phyloP scores from a whole-genome alignment of 2,329 filamentous ascomycete species.

The Dichotomopilus funicola region DNA sequence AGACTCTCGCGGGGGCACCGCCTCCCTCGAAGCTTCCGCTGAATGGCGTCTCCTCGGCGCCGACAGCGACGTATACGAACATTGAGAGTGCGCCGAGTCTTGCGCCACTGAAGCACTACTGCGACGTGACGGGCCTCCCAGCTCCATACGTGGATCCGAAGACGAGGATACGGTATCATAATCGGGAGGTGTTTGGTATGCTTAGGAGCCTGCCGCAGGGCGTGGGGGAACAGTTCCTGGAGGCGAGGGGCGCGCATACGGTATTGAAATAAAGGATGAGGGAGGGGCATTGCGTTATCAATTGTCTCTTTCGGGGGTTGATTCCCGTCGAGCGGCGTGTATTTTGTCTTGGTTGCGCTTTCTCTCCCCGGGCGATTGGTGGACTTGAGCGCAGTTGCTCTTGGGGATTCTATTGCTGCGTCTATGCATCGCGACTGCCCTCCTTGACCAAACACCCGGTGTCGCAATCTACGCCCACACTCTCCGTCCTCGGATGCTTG shows the following conservation, averaged over 20 bases:
- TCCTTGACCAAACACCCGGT: no score
- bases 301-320: no score
- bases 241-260: conserved; percentile 85
- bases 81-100: conserved; percentile 86
- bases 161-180: conserved; percentile 84
- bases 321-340: no score
- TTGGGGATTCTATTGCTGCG: no score
- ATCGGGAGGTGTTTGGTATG: conserved; percentile 82
- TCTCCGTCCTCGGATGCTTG: no score
- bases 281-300: not conserved
- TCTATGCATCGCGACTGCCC: no score
- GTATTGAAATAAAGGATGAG: conserved; percentile 67
- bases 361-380: no score
- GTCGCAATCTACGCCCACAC: no score
- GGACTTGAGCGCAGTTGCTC: no score
- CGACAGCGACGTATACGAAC: conserved; percentile 85
- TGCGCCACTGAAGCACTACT: conserved; percentile 80
- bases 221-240: conserved; percentile 79
- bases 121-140: conserved; percentile 90
- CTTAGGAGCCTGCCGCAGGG: conserved; percentile 76
- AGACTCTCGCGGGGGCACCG: conserved; percentile 37
- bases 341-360: no score
- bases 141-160: conserved; percentile 93
- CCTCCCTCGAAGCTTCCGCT: conserved; percentile 34
- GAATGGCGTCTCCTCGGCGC: conserved; percentile 44